phyloP scores from a whole-genome alignment of 768 basidiomycete genomes.

The Auricularia cornea region DNA sequence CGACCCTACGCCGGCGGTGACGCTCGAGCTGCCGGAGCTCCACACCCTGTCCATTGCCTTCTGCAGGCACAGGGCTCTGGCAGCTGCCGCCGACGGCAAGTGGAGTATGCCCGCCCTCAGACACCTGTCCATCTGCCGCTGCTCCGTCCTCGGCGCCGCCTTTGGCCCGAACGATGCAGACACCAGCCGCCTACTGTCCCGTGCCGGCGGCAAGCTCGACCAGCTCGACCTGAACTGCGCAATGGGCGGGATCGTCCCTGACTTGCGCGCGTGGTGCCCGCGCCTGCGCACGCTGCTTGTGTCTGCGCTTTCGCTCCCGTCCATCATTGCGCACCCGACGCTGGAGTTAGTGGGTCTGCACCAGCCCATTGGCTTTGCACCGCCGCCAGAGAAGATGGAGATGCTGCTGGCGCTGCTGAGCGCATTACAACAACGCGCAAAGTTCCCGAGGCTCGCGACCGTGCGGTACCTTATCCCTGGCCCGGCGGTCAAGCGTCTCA shows the following conservation, averaged over 20 bases:
- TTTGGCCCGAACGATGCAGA: neutral
- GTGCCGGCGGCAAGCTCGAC: neutral
- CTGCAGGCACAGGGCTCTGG: neutral
- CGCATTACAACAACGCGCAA: neutral
- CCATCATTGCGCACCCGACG: neutral
- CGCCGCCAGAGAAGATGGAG: neutral
- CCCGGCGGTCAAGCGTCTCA: neutral
- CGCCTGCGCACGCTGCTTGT: neutral
- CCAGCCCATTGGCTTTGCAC: conserved; percentile 1
- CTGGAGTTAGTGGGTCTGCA: neutral
- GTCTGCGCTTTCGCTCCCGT: neutral
- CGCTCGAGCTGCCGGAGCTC: neutral
- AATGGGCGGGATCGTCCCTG: neutral
- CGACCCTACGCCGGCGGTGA: neutral
- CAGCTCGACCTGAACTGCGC: conserved; percentile 1
- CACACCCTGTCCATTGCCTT: neutral
- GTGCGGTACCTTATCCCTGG: neutral
- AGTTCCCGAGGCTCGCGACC: neutral
- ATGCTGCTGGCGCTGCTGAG: neutral
- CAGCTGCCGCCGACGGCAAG: neutral
- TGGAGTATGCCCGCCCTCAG: neutral
- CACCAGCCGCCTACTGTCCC: neutral
- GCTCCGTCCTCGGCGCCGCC: neutral
- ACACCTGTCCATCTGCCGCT: neutral
- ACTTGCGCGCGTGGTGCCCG: neutral